Base-by-base conservation (phyloP, 306 rosid species). In the Quercus ilex region DNA sequence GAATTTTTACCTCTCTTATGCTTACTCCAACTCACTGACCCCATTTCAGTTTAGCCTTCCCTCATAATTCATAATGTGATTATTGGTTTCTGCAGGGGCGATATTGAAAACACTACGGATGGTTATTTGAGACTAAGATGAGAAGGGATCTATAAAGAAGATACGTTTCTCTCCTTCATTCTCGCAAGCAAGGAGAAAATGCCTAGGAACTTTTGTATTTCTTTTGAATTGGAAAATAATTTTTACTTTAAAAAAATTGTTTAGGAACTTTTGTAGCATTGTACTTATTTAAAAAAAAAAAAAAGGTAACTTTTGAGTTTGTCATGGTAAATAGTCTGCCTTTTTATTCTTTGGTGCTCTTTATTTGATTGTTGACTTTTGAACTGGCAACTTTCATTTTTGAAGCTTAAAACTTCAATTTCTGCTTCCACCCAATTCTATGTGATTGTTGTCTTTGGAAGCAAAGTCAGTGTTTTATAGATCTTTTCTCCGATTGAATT, bases 11-110 rank as follows among this genome's bases (percentile, higher is more conserved):
- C 7, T 23, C 35, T 23, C 67, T 25, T 60, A 12, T 60, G 67
- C 67, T 18, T 23, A 60, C 18, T 14, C 67, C 30, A 59, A 11
- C 6, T 25, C 31, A 23, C 67, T 2, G 67, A 60, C 18, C 25
- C 33, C 33, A 21, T 9, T 30, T 60, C 33, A 60, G 13, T 60
- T 60, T 60, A 60, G 31, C 33, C 25, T 25, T 23, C 67, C 67
- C 67, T 9, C 28, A 21, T 41, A 7, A 41, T 41, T 41, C 46
- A 41, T 41, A 41, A 41, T 41, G 46, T 41, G 46, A 41, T 41
- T 41, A 41, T 41, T 41, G 46, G 3, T 82, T 78, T 81, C 35
- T 88, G 91, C 92, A 88, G 91, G 88, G 97, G 77, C 87, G 86
- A 76, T 87, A 79, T 52, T 90, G 78, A 83, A 71, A 49, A 33